Conservation (phyloP, 768 basidiomycete genomes). For the Suillus tomentosus region DNA sequence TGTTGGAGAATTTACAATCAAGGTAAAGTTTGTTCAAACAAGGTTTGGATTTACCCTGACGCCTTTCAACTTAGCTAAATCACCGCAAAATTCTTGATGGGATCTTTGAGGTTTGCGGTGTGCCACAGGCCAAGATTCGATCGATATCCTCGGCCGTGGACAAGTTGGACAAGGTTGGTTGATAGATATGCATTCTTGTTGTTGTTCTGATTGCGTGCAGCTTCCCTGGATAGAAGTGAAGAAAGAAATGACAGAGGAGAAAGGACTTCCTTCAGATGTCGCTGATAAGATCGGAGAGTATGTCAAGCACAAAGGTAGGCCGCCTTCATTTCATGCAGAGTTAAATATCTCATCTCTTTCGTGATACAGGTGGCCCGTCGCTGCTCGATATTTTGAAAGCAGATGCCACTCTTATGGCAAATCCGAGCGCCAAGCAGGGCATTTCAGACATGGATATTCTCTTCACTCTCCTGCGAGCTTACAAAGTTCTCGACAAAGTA, state of each 20-base stretch:
- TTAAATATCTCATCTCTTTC: background rate
- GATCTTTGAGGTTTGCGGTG: conserved; percentile 95
- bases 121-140: conserved; percentile 85
- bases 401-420: conserved; percentile 65
- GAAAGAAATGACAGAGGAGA: conserved; percentile 96
- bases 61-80: conserved; percentile 62
- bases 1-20: conserved; percentile 93
- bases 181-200: background rate
- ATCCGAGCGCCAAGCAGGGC: conserved; percentile 78
- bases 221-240: conserved; percentile 89
- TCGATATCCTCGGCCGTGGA: conserved; percentile 96
- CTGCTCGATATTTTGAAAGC: conserved; percentile 71
- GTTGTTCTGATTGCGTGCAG: conserved; percentile 37
- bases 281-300: conserved; percentile 98
- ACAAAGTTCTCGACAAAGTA: conserved; percentile 78
- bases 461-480: conserved; percentile 81
- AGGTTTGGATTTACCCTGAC: conserved; percentile 6
- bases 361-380: conserved; percentile 64
- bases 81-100: conserved; percentile 97
- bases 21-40: conserved; percentile 49
- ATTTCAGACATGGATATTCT: conserved; percentile 84
- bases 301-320: conserved; percentile 87
- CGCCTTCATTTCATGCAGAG: background rate
- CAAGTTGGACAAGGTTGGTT: conserved; percentile 90
- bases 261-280: conserved; percentile 75